Conservation (phyloP, 2,329 filamentous ascomycete genomes). For the Raffaelea albimanens region DNA sequence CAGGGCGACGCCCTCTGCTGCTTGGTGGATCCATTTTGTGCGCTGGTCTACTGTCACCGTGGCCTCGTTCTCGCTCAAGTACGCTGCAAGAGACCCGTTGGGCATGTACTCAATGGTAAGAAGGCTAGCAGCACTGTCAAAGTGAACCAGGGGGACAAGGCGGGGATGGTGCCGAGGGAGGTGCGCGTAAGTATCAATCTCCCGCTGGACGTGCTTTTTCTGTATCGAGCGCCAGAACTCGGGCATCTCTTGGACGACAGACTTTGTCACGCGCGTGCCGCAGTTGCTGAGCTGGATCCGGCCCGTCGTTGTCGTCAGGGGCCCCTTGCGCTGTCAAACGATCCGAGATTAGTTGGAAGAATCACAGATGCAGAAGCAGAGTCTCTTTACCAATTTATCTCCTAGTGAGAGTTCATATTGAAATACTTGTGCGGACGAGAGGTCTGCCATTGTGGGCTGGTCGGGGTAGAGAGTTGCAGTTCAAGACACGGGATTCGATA, state of each 20-base stretch:
- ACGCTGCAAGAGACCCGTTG: constrained; percentile 1
- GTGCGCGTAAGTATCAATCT: constrained; percentile 1
- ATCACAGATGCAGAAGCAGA: background rate
- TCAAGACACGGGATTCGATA: too few species aligned
- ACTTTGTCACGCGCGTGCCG: background rate
- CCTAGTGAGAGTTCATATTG: background rate
- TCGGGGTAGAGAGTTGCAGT: background rate
- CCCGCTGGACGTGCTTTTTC: background rate
- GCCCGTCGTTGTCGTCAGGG: background rate
- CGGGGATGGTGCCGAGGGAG: background rate
- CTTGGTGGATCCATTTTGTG: constrained; percentile 1
- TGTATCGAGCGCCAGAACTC: background rate
- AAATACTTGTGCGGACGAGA: background rate
- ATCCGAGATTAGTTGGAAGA: background rate
- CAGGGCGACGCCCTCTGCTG: background rate
- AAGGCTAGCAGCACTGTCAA: background rate
- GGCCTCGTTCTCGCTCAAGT: background rate
- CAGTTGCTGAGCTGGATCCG: background rate
- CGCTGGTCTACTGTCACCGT: background rate
- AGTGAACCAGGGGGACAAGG: background rate
- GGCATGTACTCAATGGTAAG: constrained; percentile 1
- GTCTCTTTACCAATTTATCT: background rate
- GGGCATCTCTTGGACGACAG: background rate
- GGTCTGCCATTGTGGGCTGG: background rate
- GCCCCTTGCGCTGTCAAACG: background rate